These are phyloP conservation scores for Lactuca saligna DNA, from an alignment of 129 eudicot genomes.

Conservation along the genomic window DNA sequence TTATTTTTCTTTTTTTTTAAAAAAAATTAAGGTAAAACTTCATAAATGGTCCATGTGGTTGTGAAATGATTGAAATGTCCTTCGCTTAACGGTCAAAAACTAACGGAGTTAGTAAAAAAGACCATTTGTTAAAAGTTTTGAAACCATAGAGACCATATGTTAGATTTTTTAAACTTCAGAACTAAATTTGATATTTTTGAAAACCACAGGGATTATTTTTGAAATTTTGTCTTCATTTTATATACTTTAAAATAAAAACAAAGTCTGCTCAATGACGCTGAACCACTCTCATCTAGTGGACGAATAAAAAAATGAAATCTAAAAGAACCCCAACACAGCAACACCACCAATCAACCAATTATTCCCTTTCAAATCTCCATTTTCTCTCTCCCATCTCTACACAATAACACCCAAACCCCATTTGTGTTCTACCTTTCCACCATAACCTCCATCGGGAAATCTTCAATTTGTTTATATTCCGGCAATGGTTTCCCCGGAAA, in stretches of 20 bases:
- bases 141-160: no score
- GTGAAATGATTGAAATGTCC: no score
- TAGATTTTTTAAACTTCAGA: no score
- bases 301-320: constrained; percentile 23
- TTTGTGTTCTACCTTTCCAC: not conserved
- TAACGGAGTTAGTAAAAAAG: no score
- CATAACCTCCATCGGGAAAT: constrained; percentile 9
- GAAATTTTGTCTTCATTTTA: no score
- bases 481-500: constrained; percentile 69
- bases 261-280: constrained; percentile 25
- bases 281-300: constrained; percentile 33
- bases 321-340: constrained; percentile 1
- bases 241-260: not conserved
- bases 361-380: constrained; percentile 29
- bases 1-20: no score
- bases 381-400: constrained; percentile 5
- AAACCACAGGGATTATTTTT: no score
- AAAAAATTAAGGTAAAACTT: no score
- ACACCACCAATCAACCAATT: constrained; percentile 6
- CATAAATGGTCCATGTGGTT: no score
- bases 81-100: no score
- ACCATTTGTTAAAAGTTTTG: no score
- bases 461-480: not conserved
- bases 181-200: no score
- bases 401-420: constrained; percentile 6